Conservation (phyloP, 306 rosid species). For the Canavalia gladiata region DNA sequence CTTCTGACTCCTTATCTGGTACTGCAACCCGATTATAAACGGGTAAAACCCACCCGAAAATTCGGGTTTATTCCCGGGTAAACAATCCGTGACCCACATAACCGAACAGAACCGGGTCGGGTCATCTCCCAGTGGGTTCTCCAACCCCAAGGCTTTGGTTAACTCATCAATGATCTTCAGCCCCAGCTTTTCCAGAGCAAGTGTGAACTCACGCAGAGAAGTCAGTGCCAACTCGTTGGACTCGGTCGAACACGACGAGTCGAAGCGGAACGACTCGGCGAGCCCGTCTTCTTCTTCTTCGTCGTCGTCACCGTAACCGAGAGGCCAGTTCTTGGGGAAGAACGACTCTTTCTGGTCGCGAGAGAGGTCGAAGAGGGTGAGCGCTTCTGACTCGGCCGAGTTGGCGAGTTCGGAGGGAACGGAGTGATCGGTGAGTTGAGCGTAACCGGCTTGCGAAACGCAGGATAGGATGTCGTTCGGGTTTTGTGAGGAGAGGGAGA, state of each 20-base stretch:
- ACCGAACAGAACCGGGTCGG: slow-evolving; percentile 59
- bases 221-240: slow-evolving; percentile 51
- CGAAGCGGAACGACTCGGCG: slow-evolving; percentile 75
- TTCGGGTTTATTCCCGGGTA: slow-evolving; percentile 34
- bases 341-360: slow-evolving; percentile 54
- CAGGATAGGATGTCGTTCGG: slow-evolving; percentile 50
- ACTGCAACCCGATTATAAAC: slow-evolving; percentile 72
- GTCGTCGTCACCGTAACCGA: slow-evolving; percentile 62
- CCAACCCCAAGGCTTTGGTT: slow-evolving; percentile 58
- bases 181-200: slow-evolving; percentile 70
- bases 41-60: slow-evolving; percentile 74
- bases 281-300: slow-evolving; percentile 48
- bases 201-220: slow-evolving; percentile 63
- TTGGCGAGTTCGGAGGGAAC: slow-evolving; percentile 64
- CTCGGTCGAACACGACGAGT: slow-evolving; percentile 54
- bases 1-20: slow-evolving; percentile 71
- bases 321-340: slow-evolving; percentile 76
- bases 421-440: slow-evolving; percentile 72
- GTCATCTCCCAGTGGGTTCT: slow-evolving; percentile 55
- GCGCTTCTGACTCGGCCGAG: slow-evolving; percentile 84
- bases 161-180: slow-evolving; percentile 62
- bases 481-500: slow-evolving; percentile 58
- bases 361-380: slow-evolving; percentile 67
- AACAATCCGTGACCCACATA: slow-evolving; percentile 69
- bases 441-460: slow-evolving; percentile 67